phyloP scores from a whole-genome alignment of 306 rosid species.

The Quercus robur region DNA sequence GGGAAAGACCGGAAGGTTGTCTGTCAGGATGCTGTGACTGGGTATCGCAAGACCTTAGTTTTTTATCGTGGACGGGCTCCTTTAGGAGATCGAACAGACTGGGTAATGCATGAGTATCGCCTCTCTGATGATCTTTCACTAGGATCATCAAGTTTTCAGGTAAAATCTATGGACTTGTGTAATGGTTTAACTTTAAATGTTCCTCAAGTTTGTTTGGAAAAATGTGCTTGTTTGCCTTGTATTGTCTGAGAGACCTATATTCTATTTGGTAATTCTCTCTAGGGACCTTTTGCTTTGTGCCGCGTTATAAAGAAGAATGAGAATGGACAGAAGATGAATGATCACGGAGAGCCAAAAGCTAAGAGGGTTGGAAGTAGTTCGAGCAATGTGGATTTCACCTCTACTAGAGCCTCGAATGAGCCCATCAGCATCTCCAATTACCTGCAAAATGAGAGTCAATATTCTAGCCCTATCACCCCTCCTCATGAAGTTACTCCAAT shows the following conservation, averaged over 20 bases:
- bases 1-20: constrained; percentile 82
- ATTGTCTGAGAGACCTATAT: background rate
- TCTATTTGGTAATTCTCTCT: background rate
- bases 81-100: constrained; percentile 72
- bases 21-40: constrained; percentile 52
- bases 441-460: constrained; percentile 41
- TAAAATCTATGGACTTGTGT: constrained; percentile 14
- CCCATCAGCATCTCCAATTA: constrained; percentile 30
- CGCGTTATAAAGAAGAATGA: constrained; percentile 79
- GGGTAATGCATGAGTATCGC: constrained; percentile 98
- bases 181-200: background rate
- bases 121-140: constrained; percentile 54
- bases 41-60: constrained; percentile 84
- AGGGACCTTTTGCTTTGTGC: constrained; percentile 87
- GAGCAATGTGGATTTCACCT: constrained; percentile 32
- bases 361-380: constrained; percentile 39
- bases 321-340: constrained; percentile 35
- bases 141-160: constrained; percentile 60
- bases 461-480: constrained; percentile 49
- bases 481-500: constrained; percentile 35
- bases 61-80: constrained; percentile 92
- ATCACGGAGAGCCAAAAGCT: constrained; percentile 42
- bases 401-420: constrained; percentile 31
- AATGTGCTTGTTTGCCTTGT: background rate
- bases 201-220: background rate